Evolutionary conservation across 2,329 filamentous ascomycete species (phyloP).

Genomic region (Fusarium sororula): DNA sequence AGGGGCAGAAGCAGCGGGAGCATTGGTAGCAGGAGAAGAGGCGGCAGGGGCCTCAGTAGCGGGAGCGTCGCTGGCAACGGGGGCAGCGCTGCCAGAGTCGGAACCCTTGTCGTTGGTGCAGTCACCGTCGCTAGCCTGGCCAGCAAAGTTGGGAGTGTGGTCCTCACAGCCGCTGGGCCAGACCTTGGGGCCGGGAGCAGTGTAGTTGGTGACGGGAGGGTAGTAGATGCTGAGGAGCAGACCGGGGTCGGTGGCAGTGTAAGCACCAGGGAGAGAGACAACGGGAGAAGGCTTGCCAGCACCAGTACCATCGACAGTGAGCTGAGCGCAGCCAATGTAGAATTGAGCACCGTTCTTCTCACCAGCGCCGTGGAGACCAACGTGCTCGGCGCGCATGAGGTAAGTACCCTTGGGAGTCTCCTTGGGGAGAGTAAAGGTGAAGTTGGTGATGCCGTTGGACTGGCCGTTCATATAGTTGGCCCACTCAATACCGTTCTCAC

Average conservation of each 20-base stretch:
- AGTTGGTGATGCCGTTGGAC: conserved; percentile 44
- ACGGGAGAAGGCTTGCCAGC: conserved; percentile 40
- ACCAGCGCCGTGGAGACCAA: conserved; percentile 48
- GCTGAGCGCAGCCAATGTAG: conserved; percentile 50
- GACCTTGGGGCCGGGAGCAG: conserved; percentile 45
- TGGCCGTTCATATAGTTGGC: conserved; percentile 44
- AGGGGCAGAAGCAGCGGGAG: conserved; percentile 25
- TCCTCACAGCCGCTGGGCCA: conserved; percentile 50
- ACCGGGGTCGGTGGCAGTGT: conserved; percentile 46
- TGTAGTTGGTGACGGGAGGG: conserved; percentile 46
- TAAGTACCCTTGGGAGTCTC: conserved; percentile 45
- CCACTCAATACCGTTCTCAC: conserved; percentile 45
- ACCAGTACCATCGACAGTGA: conserved; percentile 46
- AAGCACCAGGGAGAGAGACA: conserved; percentile 48
- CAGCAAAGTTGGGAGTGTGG: conserved; percentile 49
- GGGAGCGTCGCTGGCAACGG: conserved; percentile 17
- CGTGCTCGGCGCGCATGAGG: conserved; percentile 50
- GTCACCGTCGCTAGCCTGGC: conserved; percentile 48
- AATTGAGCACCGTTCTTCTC: conserved; percentile 48
- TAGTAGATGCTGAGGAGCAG: conserved; percentile 50
- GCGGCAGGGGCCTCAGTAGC: conserved; percentile 1
- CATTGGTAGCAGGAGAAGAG: neutral
- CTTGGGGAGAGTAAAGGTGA: conserved; percentile 47
- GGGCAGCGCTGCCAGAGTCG: conserved; percentile 14
- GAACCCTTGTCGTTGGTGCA: conserved; percentile 44